Evolutionary conservation across 345 rosid genomes (phyloP), one percentile per base, ranked within the genome.

Genomic region (Dovyalis caffra): DNA sequence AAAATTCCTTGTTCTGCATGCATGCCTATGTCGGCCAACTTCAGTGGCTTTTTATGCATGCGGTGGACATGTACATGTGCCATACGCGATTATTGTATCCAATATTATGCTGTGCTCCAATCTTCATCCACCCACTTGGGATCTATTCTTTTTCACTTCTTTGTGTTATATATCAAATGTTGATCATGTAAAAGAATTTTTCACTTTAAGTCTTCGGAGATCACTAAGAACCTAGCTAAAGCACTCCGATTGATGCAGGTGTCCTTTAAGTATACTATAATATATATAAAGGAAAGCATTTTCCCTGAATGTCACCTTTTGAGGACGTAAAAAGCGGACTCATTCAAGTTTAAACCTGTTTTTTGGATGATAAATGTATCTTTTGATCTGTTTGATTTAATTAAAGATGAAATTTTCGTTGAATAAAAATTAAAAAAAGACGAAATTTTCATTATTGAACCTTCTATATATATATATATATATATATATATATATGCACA

Each of bases 11-110:
- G 51, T 70, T 56, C 75, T 70, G 65, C 75, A 53, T 53, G 69
- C 61, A 64, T 20, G 60, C 60, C 26, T 26, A 71, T 77, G 79
- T 70, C 79, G 79, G 71, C 75, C 79, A 77, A 64, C 29, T 49
- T 70, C 25, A 16, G n/a, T 23, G 18, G 75, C 18, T 18, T 57
- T 56, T 20, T 49, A 29, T 35, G 53, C 66, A 34, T n/a, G 23
- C 33, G 73, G 29, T 51, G 38, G 49, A 16, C 71, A n/a, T 45
- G 71, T 28, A 45, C 72, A 49, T 47, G 40, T 40, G 33, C 8
- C 43, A 69, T 49, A 29, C 15, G 60, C 16, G 25, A 18, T 9
- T 25, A 18, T 9, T 25, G 60, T n/a, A 53, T 53, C 60, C 26
- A n/a, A n/a, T 2, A 53, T 53, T 2, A 53, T 53, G 60, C 1